A percentile compares a stretch with the other conserved stretches of the same genome.
phyloP scores from a whole-genome alignment of 2,329 filamentous ascomycete species.

The Daldinia eschscholtzii region DNA sequence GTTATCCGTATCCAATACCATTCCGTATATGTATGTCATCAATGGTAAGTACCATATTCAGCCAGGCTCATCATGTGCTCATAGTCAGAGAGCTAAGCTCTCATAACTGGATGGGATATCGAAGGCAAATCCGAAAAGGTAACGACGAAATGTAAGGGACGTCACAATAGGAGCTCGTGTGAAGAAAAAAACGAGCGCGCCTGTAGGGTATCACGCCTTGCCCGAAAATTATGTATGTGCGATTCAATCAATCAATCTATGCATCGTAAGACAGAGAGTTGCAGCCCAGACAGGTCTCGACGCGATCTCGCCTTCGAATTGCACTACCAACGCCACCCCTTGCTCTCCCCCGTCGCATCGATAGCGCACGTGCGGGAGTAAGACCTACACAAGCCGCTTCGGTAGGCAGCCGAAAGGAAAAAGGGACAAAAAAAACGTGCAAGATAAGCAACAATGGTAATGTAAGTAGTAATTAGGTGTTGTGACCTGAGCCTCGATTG shows the following conservation, averaged over 20 bases:
- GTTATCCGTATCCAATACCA: slow-evolving; percentile 3
- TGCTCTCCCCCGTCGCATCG: slow-evolving; percentile 23
- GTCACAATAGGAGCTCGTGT: slow-evolving; percentile 1
- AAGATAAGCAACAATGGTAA: not conserved
- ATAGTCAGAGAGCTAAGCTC: not conserved
- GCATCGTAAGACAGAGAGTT: slow-evolving; percentile 24
- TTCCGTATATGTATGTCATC: not conserved
- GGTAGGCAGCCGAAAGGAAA: slow-evolving; percentile 28
- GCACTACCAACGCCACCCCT: slow-evolving; percentile 13
- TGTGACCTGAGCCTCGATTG: slow-evolving; percentile 19
- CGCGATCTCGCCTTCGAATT: slow-evolving; percentile 27
- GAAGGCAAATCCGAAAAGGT: not conserved
- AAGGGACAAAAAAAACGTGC: slow-evolving; percentile 12
- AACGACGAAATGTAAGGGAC: not conserved
- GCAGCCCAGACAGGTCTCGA: slow-evolving; percentile 25
- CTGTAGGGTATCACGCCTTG: slow-evolving; percentile 1
- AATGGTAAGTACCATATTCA: not conserved
- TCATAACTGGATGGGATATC: not conserved
- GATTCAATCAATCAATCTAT: slow-evolving; percentile 15
- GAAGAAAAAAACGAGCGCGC: not conserved
- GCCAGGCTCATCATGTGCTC: not conserved
- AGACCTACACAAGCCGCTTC: slow-evolving; percentile 17
- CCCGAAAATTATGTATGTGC: slow-evolving; percentile 21
- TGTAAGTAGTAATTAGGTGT: not conserved
- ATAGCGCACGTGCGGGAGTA: slow-evolving; percentile 33